phyloP scores from a whole-genome alignment of 805 yeast species.

The Priceomyces carsonii region DNA sequence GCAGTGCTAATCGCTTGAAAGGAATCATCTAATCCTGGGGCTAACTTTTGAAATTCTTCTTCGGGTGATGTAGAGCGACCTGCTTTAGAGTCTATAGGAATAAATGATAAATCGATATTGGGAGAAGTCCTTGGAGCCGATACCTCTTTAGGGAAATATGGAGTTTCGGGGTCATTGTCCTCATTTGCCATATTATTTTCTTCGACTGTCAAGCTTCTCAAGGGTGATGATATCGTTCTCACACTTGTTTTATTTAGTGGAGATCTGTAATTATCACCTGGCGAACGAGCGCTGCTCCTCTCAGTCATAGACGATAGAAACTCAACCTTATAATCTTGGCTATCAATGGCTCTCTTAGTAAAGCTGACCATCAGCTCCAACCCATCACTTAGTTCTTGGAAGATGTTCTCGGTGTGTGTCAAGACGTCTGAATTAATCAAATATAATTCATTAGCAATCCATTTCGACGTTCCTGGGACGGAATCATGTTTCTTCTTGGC shows the following conservation, averaged over 20 bases:
- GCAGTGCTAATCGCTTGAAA: constrained; percentile 50
- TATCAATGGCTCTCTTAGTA: constrained; percentile 32
- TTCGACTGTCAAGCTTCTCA: not conserved
- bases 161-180: constrained; percentile 2
- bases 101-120: constrained; percentile 20
- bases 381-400: constrained; percentile 38
- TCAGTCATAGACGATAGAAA: constrained; percentile 3
- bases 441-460: constrained; percentile 47
- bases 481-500: constrained; percentile 24
- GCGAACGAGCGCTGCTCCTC: not conserved
- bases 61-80: not conserved
- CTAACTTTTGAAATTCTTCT: constrained; percentile 2
- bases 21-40: constrained; percentile 33
- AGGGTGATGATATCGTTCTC: not conserved
- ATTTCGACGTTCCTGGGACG: constrained; percentile 55
- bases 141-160: not conserved
- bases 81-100: constrained; percentile 16
- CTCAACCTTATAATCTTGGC: constrained; percentile 6
- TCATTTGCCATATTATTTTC: not conserved
- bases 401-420: constrained; percentile 39
- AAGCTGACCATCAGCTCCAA: constrained; percentile 43
- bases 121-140: constrained; percentile 16
- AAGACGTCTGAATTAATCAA: constrained; percentile 32
- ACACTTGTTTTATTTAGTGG: not conserved
- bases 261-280: constrained; percentile 5